Percentiles rank a stretch among this genome's conserved stretches.
Evolutionary conservation across 768 basidiomycete species (phyloP).

Genomic region (Boletellus sp.): DNA sequence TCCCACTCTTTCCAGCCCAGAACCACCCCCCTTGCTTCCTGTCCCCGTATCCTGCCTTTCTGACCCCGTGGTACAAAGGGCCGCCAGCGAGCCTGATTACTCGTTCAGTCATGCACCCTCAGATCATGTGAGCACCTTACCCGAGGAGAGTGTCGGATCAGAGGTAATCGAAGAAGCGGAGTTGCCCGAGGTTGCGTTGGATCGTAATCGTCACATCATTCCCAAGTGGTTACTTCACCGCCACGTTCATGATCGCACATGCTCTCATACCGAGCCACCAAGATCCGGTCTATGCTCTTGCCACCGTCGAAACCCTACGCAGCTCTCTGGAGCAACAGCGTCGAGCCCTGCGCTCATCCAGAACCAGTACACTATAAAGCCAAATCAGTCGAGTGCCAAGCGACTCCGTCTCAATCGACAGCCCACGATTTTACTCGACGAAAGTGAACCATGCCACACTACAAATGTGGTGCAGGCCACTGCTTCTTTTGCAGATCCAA

Average conservation of each 20-base stretch:
- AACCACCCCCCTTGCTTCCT: conserved; percentile 12
- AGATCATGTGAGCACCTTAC: conserved; percentile 3
- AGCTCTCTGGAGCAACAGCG: conserved; percentile 51
- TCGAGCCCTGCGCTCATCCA: conserved; percentile 68
- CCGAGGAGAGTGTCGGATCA: conserved; percentile 32
- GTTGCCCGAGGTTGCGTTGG: conserved; percentile 90
- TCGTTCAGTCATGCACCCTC: conserved; percentile 2
- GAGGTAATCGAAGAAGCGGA: conserved; percentile 69
- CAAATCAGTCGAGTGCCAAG: conserved; percentile 18
- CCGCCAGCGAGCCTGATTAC: conserved; percentile 25
- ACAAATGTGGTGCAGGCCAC: conserved; percentile 30
- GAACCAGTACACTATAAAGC: conserved; percentile 22
- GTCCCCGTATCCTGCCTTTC: conserved; percentile 20
- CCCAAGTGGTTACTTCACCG: conserved; percentile 84
- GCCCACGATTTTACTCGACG: conserved; percentile 34
- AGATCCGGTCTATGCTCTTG: conserved; percentile 27
- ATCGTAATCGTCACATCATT: conserved; percentile 93
- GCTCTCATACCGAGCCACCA: conserved; percentile 40
- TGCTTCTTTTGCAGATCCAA: conserved; percentile 24
- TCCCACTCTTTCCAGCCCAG: conserved; percentile 20
- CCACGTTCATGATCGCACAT: conserved; percentile 44
- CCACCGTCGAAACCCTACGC: conserved; percentile 38
- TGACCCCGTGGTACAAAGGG: conserved; percentile 27
- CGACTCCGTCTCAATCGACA: conserved; percentile 44
- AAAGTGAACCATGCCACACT: conserved; percentile 46